Evolutionary conservation across 2,329 filamentous ascomycete species (phyloP), one percentile per base, ranked within the genome.

Genomic region (Elsinoe australis): DNA sequence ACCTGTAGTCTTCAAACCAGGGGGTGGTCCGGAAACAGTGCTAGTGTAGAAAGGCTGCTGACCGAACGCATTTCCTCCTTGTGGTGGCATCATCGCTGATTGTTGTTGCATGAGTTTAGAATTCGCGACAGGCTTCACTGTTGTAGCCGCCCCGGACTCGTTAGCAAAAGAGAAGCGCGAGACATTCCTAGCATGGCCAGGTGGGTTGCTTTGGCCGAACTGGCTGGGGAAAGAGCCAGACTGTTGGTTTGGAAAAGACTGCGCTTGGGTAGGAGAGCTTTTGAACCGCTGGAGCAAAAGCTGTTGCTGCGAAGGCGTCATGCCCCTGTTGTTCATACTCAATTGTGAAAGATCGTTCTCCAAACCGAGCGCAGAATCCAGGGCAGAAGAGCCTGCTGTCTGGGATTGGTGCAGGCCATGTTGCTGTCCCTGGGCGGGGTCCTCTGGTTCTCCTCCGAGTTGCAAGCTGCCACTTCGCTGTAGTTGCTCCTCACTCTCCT

Each of bases 1-100:
- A 33, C 88, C 87, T 2, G 89, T 89, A 17, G 90, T 94, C 70
- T 98, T 98, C 21, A 98, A 74, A 7, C 92, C 92, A 0, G 92
- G 94, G 51, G 92, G 92, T 21, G 94, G 92, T 3, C 89, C 90
- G 59, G 94, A 87, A 60, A 95, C 87, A 7, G 86, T 86, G 47
- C 80, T 82, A 39, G 82, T 79, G 64, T 92, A 95, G 63, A 87
- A 92, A 39, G 68, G 59, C 55, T 74, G 70, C 57, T 77, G 74
- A 56, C 78, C 61, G 58, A 73, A 75, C 28, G 71, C 70, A 35
- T 58, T 61, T 36, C 58, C 62, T 44, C 56, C 60, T 33, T 64
- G 64, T 54, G 71, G 67, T 31, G 69, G 85, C 82, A 90, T 87
- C 83, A 89, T 92, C n/a, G 84, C 82, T 45, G 81, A 80, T 68